Base-by-base conservation (phyloP, 2,329 filamentous ascomycete species). In the Escovopsis sp. region DNA sequence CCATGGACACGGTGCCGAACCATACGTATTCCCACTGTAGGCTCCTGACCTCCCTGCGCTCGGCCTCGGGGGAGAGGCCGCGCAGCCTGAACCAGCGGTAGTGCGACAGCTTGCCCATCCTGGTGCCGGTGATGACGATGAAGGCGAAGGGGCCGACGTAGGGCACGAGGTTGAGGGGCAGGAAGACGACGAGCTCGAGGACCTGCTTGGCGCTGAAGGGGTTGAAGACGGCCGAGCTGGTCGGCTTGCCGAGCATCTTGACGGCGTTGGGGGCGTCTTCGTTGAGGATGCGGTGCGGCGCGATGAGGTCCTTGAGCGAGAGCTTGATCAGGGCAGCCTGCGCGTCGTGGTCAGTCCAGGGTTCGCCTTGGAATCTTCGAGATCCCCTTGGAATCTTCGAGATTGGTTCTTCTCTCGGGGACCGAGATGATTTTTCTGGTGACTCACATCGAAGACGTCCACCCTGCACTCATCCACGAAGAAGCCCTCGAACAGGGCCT, bases 131-230 rank as follows among this genome's bases (percentile, higher is more conserved):
- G 49, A 94, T 72, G 43, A 94, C 62, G 46, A 98, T 72, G 58
- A 95, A 98, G 47, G 91, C 71, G 0, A 85, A 84, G 0, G 83
- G 82, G 13, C 89, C 89, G 12, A 86, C 74, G 37, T 81, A 76
- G 0, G 89, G 89, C 13, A 96, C 74, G 16, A 98, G 76, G 57
- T 94, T 96, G 45, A 98, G 72, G 1, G 91, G 83, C 2, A 88
- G 68, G 53, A 81, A 79, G 27, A 84, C 52, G 31, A 93, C 67
- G 45, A 95, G 81, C 62, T 95, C 89, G 47, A 84, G 57, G 43
- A 94, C 91, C 60, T 95, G 89, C n/a, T 84, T 75, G 41, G 94
- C 66, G 42, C 84, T 94, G 69, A 93, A 95, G 0, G 89, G 89
- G 8, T 83, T 79, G 61, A 91, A 95, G 14, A 85, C 71, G 0